A percentile compares a stretch with the other conserved stretches of the same genome.
These are phyloP conservation scores for Inga leiocalycina DNA, from an alignment of 306 rosid genomes.

Conservation along the genomic window DNA sequence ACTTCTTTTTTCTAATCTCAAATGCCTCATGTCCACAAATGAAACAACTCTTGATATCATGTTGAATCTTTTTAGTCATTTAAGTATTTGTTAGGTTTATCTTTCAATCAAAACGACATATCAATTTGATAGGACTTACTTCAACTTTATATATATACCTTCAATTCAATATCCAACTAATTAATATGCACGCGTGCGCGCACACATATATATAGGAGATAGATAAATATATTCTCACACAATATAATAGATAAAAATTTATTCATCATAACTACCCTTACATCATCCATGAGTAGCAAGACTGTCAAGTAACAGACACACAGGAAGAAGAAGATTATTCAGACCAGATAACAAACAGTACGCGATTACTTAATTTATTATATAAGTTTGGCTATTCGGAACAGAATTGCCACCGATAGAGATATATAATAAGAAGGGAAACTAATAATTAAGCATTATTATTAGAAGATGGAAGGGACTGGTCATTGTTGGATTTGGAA, in stretches of 20 bases:
- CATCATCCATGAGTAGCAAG: neutral
- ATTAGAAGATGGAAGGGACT: neutral
- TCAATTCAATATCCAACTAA: too few species aligned
- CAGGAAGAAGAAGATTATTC: neutral
- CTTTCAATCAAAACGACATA: too few species aligned
- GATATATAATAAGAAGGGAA: too few species aligned
- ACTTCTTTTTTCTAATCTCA: too few species aligned
- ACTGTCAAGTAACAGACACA: neutral
- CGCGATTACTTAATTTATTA: neutral
- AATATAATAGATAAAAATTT: neutral
- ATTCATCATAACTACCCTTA: neutral
- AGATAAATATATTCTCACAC: neutral
- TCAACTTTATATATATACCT: too few species aligned
- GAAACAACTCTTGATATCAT: too few species aligned
- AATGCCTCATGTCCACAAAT: too few species aligned
- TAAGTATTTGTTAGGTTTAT: too few species aligned
- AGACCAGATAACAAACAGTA: neutral
- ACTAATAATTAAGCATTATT: neutral
- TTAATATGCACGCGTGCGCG: too few species aligned
- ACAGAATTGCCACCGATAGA: neutral
- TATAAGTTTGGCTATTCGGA: neutral
- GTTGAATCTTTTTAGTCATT: too few species aligned
- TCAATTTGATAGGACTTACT: too few species aligned
- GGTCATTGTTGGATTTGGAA: constrained; percentile 10
- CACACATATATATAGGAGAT: neutral